Percentiles rank a stretch among this genome's conserved stretches.
Evolutionary conservation across 2,329 filamentous ascomycete genomes (phyloP).

Genomic region (Lachnum nothofagi): DNA sequence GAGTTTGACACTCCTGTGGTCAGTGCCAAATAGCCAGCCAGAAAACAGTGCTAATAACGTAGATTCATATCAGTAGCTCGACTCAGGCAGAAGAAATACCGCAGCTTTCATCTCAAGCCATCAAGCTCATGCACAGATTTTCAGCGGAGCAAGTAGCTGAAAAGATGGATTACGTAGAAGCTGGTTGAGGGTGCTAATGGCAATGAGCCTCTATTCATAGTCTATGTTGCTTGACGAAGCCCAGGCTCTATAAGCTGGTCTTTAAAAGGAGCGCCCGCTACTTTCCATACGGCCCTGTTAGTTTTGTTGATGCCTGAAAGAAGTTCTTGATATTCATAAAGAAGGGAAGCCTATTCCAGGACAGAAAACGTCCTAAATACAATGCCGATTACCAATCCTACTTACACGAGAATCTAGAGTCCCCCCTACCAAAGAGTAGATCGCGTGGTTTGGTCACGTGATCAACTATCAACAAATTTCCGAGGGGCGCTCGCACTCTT

Average conservation of each 20-base stretch:
- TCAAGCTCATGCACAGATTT: slow-evolving; percentile 76
- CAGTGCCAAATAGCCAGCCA: slow-evolving; percentile 6
- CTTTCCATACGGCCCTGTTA: slow-evolving; percentile 30
- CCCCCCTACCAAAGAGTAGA: too few relatives aligned
- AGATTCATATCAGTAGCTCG: slow-evolving; percentile 58
- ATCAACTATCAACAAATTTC: too few relatives aligned
- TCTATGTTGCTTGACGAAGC: too few relatives aligned
- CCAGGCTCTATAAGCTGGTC: too few relatives aligned
- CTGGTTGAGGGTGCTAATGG: not conserved
- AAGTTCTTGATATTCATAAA: too few relatives aligned
- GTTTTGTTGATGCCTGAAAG: too few relatives aligned
- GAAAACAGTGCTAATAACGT: not conserved
- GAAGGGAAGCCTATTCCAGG: too few relatives aligned
- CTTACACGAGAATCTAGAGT: too few relatives aligned
- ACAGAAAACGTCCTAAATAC: too few relatives aligned
- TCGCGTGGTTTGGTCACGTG: too few relatives aligned
- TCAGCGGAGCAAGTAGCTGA: slow-evolving; percentile 59
- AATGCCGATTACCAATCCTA: too few relatives aligned
- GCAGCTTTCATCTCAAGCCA: slow-evolving; percentile 36
- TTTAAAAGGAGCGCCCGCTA: slow-evolving; percentile 6
- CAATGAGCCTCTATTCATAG: not conserved
- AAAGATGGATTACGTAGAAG: slow-evolving; percentile 59
- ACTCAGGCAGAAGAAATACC: slow-evolving; percentile 47
- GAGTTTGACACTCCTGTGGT: slow-evolving; percentile 81
- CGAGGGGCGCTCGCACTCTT: slow-evolving; percentile 34